Conservation (phyloP, 2,329 filamentous ascomycete genomes). For the Cercospora beticola region DNA sequence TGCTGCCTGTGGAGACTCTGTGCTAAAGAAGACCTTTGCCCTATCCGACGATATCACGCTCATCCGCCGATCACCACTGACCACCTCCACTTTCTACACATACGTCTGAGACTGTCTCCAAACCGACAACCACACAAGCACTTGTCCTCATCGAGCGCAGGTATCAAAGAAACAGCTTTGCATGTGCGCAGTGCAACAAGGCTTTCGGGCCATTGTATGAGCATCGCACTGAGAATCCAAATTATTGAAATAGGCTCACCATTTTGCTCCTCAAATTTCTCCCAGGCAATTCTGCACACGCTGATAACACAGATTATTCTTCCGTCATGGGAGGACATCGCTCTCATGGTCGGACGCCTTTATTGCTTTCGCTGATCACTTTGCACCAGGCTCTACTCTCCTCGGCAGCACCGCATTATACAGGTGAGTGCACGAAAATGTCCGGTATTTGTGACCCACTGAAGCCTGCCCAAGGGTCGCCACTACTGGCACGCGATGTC, state of each 20-base stretch:
- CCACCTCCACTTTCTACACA: conserved; percentile 23
- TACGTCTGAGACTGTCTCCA: conserved; percentile 27
- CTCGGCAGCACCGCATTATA: conserved; percentile 29
- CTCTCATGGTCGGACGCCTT: neutral
- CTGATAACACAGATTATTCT: conserved; percentile 23
- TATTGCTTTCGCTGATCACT: conserved; percentile 33
- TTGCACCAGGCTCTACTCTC: conserved; percentile 29
- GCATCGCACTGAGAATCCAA: conserved; percentile 21
- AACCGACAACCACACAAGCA: conserved; percentile 16
- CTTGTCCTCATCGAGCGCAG: conserved; percentile 23
- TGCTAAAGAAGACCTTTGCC: conserved; percentile 19
- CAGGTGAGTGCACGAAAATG: conserved; percentile 10
- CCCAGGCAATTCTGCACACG: conserved; percentile 22
- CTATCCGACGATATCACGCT: conserved; percentile 20
- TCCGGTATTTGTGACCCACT: neutral
- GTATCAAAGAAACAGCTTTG: conserved; percentile 26
- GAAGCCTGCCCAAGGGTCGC: neutral
- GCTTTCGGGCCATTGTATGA: conserved; percentile 24
- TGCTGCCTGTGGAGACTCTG: conserved; percentile 15
- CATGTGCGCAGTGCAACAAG: conserved; percentile 20
- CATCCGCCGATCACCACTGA: conserved; percentile 22
- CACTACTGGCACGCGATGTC: neutral
- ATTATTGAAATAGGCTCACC: conserved; percentile 29
- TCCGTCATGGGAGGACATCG: conserved; percentile 1
- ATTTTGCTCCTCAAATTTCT: conserved; percentile 21